Percentiles rank a stretch among this genome's conserved stretches.
Conservation (phyloP, 2,329 filamentous ascomycete species). For the Lecanicillium sp. region DNA sequence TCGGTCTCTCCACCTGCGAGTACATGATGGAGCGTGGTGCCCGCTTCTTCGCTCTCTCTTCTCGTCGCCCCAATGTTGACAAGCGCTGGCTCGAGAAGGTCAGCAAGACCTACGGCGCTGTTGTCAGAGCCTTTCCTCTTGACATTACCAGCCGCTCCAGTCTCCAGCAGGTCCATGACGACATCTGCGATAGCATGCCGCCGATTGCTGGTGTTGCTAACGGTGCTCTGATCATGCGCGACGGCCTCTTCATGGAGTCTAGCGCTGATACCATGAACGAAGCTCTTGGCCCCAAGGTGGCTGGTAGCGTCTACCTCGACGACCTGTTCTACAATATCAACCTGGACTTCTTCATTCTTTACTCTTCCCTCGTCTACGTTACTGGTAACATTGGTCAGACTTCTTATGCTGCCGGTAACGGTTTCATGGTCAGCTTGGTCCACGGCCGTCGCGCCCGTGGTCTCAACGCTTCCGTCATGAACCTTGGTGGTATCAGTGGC, state of each 20-base stretch:
- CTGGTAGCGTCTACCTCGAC: constrained; percentile 28
- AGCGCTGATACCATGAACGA: constrained; percentile 23
- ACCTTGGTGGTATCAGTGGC: constrained; percentile 22
- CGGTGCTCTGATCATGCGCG: constrained; percentile 31
- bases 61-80: constrained; percentile 13
- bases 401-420: constrained; percentile 33
- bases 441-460: constrained; percentile 22
- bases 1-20: constrained; percentile 12
- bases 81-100: constrained; percentile 11
- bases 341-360: constrained; percentile 37
- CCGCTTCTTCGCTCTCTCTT: constrained; percentile 9
- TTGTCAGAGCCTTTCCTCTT: constrained; percentile 11
- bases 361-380: constrained; percentile 31
- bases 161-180: constrained; percentile 6
- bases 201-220: constrained; percentile 31
- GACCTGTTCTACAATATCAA: constrained; percentile 23
- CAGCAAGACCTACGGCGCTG: constrained; percentile 4
- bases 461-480: constrained; percentile 20
- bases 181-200: constrained; percentile 27
- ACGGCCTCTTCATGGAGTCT: constrained; percentile 28
- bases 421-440: constrained; percentile 30
- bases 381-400: constrained; percentile 32
- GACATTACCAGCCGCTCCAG: constrained; percentile 12
- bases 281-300: constrained; percentile 31
- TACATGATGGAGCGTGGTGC: constrained; percentile 14